Evolutionary conservation across 2,329 filamentous ascomycete genomes (phyloP).

Genomic region (Venturia effusa): DNA sequence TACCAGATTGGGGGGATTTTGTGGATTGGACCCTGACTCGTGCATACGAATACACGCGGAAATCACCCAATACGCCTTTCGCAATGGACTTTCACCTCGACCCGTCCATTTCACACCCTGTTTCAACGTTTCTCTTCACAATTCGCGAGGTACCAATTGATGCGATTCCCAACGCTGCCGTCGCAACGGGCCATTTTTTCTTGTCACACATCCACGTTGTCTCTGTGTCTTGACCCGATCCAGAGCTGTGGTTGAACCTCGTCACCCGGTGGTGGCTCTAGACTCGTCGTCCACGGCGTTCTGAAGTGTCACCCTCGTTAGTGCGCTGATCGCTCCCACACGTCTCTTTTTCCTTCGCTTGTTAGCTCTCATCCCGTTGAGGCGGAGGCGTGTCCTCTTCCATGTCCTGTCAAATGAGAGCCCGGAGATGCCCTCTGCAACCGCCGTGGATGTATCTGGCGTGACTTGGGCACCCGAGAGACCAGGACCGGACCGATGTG

Average conservation of each 20-base stretch:
- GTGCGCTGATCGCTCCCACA: not conserved
- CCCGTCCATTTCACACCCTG: not conserved
- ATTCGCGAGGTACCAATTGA: not conserved
- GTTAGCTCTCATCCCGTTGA: not conserved
- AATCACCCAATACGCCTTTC: not conserved
- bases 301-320: not conserved
- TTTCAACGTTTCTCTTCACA: not conserved
- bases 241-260: not conserved
- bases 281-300: not conserved
- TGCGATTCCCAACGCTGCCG: not conserved
- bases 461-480: not conserved
- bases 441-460: constrained; percentile 1
- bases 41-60: not conserved
- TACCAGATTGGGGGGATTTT: too few relatives aligned
- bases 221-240: not conserved
- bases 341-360: not conserved
- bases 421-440: not conserved
- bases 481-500: not conserved
- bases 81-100: not conserved
- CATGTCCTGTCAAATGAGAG: not conserved
- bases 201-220: not conserved
- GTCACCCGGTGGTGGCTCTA: not conserved
- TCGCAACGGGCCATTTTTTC: too few relatives aligned
- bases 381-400: not conserved
- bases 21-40: not conserved